These are phyloP conservation scores for Hanseniaspora pseudoguilliermondii DNA, from an alignment of 805 yeast genomes.

Conservation along the genomic window DNA sequence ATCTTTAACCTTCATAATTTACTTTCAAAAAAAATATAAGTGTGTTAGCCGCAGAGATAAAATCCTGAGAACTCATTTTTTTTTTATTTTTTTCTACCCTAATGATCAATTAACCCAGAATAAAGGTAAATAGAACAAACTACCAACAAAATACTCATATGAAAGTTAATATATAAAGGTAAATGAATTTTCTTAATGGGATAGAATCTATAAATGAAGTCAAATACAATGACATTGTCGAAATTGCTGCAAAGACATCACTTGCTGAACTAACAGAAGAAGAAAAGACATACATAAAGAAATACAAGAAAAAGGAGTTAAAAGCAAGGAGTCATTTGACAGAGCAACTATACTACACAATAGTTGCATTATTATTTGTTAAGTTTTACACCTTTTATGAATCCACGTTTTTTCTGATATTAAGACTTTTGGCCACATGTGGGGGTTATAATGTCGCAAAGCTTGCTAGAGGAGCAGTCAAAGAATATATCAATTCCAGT, in stretches of 20 bases:
- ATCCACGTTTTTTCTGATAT: constrained; percentile 3
- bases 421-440: constrained; percentile 5
- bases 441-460: neutral
- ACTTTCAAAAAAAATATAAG: no score
- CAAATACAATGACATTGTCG: neutral
- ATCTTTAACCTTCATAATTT: no score
- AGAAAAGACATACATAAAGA: constrained; percentile 6
- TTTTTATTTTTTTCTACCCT: no score
- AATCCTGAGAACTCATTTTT: no score
- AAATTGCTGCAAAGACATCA: neutral
- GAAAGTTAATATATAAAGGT: neutral
- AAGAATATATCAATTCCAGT: neutral
- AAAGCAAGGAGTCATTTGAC: constrained; percentile 5
- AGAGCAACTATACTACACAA: neutral
- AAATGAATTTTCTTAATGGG: neutral
- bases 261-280: neutral
- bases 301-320: constrained; percentile 2
- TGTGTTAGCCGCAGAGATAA: no score
- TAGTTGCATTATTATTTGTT: constrained; percentile 4
- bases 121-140: neutral
- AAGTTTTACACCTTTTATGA: constrained; percentile 11
- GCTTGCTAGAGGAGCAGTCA: constrained; percentile 6
- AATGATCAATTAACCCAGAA: no score
- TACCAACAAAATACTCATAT: neutral
- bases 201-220: neutral